phyloP scores from a whole-genome alignment of 2,329 filamentous ascomycete genomes.

The Calonectria hawksworthii region DNA sequence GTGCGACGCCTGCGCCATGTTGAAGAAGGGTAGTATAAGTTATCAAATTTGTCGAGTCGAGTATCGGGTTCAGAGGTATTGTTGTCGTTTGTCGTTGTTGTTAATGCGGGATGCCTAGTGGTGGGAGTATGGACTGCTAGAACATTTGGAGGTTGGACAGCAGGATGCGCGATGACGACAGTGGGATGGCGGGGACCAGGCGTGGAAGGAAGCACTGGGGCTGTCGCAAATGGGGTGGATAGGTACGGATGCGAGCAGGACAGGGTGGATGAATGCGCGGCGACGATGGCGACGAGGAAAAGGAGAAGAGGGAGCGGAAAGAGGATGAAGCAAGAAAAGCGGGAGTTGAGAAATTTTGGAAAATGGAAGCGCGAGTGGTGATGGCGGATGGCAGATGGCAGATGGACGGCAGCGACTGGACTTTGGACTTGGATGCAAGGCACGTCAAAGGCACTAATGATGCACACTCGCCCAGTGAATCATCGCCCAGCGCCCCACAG shows the following conservation, averaged over 20 bases:
- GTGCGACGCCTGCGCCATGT: constrained; percentile 58
- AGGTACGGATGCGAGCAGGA: background rate
- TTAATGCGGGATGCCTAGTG: background rate
- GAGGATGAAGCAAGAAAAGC: background rate
- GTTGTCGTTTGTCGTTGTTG: background rate
- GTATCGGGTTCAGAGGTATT: background rate
- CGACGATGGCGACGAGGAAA: background rate
- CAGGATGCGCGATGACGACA: constrained; percentile 20
- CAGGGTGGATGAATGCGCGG: background rate
- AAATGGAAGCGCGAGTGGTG: constrained; percentile 14
- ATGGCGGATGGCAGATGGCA: background rate
- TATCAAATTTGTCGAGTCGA: constrained; percentile 10
- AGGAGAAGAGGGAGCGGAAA: background rate
- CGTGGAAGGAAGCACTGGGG: background rate
- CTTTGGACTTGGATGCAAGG: constrained; percentile 20
- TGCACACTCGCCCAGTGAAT: constrained; percentile 17
- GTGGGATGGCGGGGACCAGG: constrained; percentile 6
- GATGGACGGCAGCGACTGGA: constrained; percentile 5
- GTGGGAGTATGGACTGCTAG: background rate
- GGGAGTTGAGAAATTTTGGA: background rate
- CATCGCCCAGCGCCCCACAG: constrained; percentile 13
- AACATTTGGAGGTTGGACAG: background rate
- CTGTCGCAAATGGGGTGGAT: background rate
- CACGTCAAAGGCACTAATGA: constrained; percentile 19
- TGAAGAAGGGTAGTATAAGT: constrained; percentile 19